These are phyloP conservation scores for Trametes versicolor DNA, from an alignment of 1,284 basidiomycete species.

Conservation along the genomic window DNA sequence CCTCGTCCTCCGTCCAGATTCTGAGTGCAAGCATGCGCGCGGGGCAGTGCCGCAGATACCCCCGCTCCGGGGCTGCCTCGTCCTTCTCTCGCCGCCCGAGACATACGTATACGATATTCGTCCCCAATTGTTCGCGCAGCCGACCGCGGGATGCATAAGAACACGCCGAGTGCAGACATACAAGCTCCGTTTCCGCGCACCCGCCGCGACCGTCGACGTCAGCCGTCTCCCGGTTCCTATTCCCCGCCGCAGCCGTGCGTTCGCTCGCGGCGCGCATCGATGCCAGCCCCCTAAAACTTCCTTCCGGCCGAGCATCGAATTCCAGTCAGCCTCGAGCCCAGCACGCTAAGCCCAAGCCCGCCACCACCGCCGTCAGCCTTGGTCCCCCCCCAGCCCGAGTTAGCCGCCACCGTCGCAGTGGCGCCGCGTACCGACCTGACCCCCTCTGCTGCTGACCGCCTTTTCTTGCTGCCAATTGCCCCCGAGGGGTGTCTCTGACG, in stretches of 20 bases:
- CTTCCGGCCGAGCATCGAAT: background rate
- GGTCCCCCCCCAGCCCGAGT: background rate
- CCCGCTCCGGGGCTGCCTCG: background rate
- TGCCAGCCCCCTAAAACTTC: constrained; percentile 2
- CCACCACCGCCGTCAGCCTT: background rate
- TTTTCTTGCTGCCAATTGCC: constrained; percentile 1
- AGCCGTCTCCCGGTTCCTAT: constrained; percentile 1
- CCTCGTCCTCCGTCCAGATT: background rate
- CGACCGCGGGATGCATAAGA: background rate
- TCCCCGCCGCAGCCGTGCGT: background rate
- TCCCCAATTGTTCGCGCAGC: background rate
- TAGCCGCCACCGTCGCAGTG: background rate
- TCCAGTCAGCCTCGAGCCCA: background rate
- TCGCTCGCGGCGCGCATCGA: background rate
- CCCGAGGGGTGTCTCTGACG: constrained; percentile 3
- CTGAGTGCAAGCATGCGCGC: background rate
- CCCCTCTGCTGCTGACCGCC: constrained; percentile 2
- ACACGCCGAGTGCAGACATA: background rate
- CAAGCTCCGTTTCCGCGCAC: background rate
- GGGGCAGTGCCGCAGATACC: background rate
- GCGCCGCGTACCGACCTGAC: constrained; percentile 1
- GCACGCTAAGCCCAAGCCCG: constrained; percentile 6
- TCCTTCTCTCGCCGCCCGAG: background rate
- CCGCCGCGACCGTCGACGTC: background rate
- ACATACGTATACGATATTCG: no score